Conservation (phyloP, 1,284 basidiomycete species). For the Exobasidium rhododendri region DNA sequence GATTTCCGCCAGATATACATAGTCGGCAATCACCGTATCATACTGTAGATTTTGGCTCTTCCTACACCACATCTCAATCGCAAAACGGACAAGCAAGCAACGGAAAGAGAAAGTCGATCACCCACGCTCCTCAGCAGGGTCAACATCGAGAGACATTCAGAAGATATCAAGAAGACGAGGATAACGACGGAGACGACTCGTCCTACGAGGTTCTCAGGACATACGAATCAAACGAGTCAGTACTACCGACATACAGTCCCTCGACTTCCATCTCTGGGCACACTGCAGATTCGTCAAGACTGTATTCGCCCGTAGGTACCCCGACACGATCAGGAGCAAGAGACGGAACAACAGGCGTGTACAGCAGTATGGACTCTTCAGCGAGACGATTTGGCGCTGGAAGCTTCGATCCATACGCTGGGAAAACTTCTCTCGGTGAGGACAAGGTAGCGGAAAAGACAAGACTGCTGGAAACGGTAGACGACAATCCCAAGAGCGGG, state of each 20-base stretch:
- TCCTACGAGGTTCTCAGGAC: neutral
- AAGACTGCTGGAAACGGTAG: constrained; percentile 6
- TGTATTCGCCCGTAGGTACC: neutral
- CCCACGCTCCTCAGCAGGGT: too few relatives aligned
- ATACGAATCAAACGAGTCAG: constrained; percentile 1
- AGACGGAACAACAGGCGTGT: neutral
- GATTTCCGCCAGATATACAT: neutral
- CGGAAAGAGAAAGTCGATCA: too few relatives aligned
- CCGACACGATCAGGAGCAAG: neutral
- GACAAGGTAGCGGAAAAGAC: constrained; percentile 21
- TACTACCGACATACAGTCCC: neutral
- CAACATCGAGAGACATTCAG: too few relatives aligned
- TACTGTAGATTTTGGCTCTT: neutral
- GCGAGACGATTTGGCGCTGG: neutral
- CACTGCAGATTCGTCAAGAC: neutral
- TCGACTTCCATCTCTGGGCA: neutral
- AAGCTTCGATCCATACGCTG: constrained; percentile 4
- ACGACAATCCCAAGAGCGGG: constrained; percentile 2
- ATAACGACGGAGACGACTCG: neutral
- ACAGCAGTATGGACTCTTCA: neutral
- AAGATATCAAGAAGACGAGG: too few relatives aligned
- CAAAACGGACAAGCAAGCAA: neutral
- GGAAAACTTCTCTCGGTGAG: constrained; percentile 14
- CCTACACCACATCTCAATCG: neutral
- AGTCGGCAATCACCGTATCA: neutral